Evolutionary conservation across 31 red algal species (phyloP).

Genomic region (Odonthalia washingtoniensis): DNA sequence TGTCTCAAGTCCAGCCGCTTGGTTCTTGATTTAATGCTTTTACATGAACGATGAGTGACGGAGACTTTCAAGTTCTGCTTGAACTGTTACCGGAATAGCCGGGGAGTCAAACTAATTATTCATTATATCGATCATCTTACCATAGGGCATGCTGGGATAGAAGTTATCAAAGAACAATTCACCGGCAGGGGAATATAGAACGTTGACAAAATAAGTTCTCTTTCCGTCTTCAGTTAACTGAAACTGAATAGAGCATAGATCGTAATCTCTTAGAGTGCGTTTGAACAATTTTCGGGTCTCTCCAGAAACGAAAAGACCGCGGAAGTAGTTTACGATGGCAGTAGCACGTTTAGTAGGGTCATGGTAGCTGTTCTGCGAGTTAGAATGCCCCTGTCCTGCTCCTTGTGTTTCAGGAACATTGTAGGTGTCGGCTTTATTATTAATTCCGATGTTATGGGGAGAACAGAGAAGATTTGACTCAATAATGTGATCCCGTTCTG

Average conservation of each 20-base stretch:
- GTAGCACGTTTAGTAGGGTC: neutral
- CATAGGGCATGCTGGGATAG: neutral
- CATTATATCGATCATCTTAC: neutral
- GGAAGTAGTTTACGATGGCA: neutral
- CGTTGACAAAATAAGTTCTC: no score
- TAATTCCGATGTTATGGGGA: neutral
- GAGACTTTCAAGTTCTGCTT: constrained; percentile 6
- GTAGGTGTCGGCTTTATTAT: neutral
- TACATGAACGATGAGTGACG: no score
- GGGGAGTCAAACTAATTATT: neutral
- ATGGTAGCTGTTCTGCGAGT: no score
- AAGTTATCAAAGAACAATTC: neutral
- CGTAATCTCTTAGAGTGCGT: neutral
- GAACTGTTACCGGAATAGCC: neutral
- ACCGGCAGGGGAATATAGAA: neutral
- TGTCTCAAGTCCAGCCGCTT: neutral
- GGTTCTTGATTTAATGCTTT: neutral
- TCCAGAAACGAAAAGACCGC: neutral
- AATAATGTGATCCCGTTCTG: no score
- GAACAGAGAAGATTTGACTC: no score
- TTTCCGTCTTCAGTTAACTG: no score
- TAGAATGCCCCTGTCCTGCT: neutral
- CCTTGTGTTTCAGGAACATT: neutral
- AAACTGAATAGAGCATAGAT: neutral
- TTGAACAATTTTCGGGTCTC: neutral